Evolutionary conservation across 1,284 basidiomycete species (phyloP).

Genomic region (Moesziomyces sp.): DNA sequence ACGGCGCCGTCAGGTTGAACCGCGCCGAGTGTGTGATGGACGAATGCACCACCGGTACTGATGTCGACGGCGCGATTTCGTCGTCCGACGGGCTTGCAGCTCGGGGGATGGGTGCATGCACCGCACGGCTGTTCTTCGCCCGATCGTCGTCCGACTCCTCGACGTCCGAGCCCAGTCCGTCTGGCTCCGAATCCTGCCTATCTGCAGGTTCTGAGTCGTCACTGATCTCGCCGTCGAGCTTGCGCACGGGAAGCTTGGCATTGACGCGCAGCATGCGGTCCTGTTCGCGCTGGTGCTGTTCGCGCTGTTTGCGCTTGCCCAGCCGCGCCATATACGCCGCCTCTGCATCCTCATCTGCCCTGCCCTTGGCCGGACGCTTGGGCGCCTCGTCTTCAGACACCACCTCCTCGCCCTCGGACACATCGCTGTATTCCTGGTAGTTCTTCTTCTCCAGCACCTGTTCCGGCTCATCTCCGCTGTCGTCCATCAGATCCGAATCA

Average conservation of each 20-base stretch:
- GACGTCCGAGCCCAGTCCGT: constrained; percentile 12
- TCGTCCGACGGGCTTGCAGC: constrained; percentile 13
- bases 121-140: constrained; percentile 31
- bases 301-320: constrained; percentile 41
- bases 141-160: constrained; percentile 16
- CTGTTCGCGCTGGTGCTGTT: constrained; percentile 27
- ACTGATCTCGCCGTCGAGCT: constrained; percentile 23
- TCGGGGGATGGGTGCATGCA: constrained; percentile 37
- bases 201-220: constrained; percentile 9
- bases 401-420: constrained; percentile 45
- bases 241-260: constrained; percentile 32
- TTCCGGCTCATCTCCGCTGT: constrained; percentile 16
- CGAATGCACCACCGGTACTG: constrained; percentile 11
- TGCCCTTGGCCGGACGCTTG: constrained; percentile 4
- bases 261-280: constrained; percentile 38
- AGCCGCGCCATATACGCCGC: constrained; percentile 41
- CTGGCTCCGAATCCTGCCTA: constrained; percentile 23
- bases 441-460: constrained; percentile 26
- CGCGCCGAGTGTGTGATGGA: constrained; percentile 52
- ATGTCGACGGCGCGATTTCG: not conserved
- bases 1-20: constrained; percentile 58
- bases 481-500: constrained; percentile 78
- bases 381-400: constrained; percentile 5
- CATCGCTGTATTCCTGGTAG: constrained; percentile 44
- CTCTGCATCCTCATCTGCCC: constrained; percentile 45